Conservation (phyloP, 805 yeast genomes). For the Yarrowia porcina region DNA sequence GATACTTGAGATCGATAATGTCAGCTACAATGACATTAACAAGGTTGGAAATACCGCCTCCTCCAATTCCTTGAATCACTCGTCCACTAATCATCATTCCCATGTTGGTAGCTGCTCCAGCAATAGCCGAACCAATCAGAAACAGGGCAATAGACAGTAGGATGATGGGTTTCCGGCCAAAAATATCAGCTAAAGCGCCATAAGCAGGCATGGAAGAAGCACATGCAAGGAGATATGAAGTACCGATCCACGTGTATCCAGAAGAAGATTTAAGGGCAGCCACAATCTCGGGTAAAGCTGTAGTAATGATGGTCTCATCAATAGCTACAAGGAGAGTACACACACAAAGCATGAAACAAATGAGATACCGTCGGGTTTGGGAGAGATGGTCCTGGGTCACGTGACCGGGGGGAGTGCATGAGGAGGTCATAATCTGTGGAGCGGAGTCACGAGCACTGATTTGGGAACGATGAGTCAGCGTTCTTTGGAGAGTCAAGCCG, state of each 20-base stretch:
- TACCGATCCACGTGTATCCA: conserved; percentile 57
- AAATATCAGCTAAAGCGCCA: conserved; percentile 59
- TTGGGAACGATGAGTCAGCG: neutral
- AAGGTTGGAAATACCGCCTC: conserved; percentile 77
- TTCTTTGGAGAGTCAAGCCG: neutral
- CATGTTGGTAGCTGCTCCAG: conserved; percentile 47
- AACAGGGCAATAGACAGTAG: conserved; percentile 43
- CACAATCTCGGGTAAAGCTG: conserved; percentile 52
- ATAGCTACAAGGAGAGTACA: conserved; percentile 38
- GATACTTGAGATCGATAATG: conserved; percentile 65
- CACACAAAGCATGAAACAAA: conserved; percentile 26
- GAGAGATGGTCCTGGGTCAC: conserved; percentile 17
- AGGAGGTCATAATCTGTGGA: neutral
- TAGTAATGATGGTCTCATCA: conserved; percentile 55
- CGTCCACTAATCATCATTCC: conserved; percentile 66
- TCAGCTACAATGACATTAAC: conserved; percentile 76
- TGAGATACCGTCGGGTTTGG: neutral
- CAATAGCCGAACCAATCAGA: conserved; percentile 43
- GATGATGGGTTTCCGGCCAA: conserved; percentile 39
- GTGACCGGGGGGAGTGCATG: neutral
- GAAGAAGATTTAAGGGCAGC: conserved; percentile 48
- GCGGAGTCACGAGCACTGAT: no score
- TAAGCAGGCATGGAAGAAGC: conserved; percentile 62
- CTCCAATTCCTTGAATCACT: conserved; percentile 82
- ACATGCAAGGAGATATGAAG: conserved; percentile 58